These are phyloP conservation scores for Cadophora sp. DNA, from an alignment of 2,329 filamentous ascomycete genomes.

Conservation along the genomic window DNA sequence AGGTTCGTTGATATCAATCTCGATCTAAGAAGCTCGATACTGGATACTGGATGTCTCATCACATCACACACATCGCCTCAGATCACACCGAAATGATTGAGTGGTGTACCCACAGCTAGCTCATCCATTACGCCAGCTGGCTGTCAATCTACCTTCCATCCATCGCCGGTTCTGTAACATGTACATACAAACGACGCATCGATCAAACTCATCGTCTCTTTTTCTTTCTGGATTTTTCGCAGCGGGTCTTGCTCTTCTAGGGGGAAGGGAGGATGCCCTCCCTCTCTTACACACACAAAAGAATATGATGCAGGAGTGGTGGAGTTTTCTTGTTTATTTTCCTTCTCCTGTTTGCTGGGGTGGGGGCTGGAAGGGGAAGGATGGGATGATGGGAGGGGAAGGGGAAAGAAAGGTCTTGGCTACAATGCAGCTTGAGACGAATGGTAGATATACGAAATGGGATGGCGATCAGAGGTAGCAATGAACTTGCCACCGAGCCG, in stretches of 20 bases:
- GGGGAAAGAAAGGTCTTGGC: no score
- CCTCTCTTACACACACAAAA: no score
- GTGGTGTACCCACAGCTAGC: not conserved
- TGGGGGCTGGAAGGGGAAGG: no score
- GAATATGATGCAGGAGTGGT: no score
- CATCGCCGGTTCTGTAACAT: not conserved
- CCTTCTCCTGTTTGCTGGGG: no score
- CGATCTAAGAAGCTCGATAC: not conserved
- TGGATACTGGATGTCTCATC: not conserved
- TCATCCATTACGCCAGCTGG: not conserved
- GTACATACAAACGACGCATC: conserved; percentile 20
- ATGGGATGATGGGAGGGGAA: no score
- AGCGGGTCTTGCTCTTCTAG: conserved; percentile 34
- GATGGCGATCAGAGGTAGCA: no score
- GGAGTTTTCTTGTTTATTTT: no score
- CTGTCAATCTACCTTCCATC: not conserved
- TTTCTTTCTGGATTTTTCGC: conserved; percentile 21
- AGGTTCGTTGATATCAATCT: not conserved
- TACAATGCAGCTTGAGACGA: no score
- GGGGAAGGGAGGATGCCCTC: conserved; percentile 11
- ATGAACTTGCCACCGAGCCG: no score
- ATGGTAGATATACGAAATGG: no score
- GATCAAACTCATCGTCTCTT: not conserved
- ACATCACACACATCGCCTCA: not conserved
- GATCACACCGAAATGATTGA: no score